These are phyloP conservation scores for Dryadomyces quercus-mongolicae DNA, from an alignment of 2,329 filamentous ascomycete genomes.

Conservation along the genomic window DNA sequence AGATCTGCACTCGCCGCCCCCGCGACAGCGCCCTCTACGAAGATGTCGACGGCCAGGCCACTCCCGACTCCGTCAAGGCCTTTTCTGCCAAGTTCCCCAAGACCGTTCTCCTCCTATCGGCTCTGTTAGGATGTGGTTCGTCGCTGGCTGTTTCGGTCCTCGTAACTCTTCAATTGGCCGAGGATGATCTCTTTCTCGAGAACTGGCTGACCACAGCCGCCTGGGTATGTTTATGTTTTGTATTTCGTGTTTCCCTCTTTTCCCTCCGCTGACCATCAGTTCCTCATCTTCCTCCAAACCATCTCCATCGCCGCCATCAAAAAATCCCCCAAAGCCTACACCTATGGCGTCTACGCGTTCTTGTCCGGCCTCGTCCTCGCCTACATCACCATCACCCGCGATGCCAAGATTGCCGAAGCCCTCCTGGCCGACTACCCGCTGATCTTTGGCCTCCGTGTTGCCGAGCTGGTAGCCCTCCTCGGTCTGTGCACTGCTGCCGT, in stretches of 20 bases:
- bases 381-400: slow-evolving; percentile 31
- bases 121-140: slow-evolving; percentile 37
- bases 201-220: slow-evolving; percentile 47
- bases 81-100: slow-evolving; percentile 53
- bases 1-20: slow-evolving; percentile 16
- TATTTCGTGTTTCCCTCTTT: background rate
- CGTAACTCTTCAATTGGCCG: slow-evolving; percentile 24
- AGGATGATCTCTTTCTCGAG: slow-evolving; percentile 32
- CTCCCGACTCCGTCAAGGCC: slow-evolving; percentile 45
- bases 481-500: slow-evolving; percentile 35
- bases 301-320: slow-evolving; percentile 34
- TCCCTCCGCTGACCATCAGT: slow-evolving; percentile 21
- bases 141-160: slow-evolving; percentile 47
- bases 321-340: slow-evolving; percentile 37
- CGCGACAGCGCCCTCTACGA: slow-evolving; percentile 37
- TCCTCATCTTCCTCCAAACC: slow-evolving; percentile 39
- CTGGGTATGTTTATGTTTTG: slow-evolving; percentile 49
- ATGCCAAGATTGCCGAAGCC: slow-evolving; percentile 24
- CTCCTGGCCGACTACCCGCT: slow-evolving; percentile 19
- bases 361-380: slow-evolving; percentile 33
- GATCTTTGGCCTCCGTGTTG: slow-evolving; percentile 32
- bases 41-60: slow-evolving; percentile 59
- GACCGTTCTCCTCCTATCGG: slow-evolving; percentile 38
- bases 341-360: slow-evolving; percentile 39
- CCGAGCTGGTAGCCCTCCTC: slow-evolving; percentile 33